These are phyloP conservation scores for Lactuca sativa DNA, from an alignment of 129 eudicot species.

Conservation along the genomic window DNA sequence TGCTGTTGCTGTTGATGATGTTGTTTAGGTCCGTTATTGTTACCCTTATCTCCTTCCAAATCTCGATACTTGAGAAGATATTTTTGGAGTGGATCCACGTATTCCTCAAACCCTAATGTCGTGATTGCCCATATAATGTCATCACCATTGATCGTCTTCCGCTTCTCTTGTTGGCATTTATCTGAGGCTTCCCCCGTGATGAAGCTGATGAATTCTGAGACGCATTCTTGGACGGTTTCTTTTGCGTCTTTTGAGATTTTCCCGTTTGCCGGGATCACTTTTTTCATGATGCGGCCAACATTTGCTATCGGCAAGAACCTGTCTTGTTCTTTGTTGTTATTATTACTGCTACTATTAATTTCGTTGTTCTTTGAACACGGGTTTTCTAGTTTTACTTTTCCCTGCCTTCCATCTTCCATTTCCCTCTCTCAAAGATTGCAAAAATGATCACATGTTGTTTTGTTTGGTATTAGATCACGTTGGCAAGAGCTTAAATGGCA, in stretches of 20 bases:
- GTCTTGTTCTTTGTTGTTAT: conserved; percentile 65
- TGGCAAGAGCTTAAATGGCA: conserved; percentile 36
- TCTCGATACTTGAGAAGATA: conserved; percentile 68
- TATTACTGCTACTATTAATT: conserved; percentile 25
- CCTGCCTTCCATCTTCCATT: conserved; percentile 62
- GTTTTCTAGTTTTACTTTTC: conserved; percentile 47
- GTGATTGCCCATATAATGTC: conserved; percentile 79
- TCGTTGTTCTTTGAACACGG: conserved; percentile 35
- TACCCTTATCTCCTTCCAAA: conserved; percentile 59
- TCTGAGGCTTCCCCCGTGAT: conserved; percentile 77
- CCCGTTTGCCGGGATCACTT: conserved; percentile 64
- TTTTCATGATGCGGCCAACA: conserved; percentile 77
- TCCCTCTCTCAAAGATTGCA: conserved; percentile 26
- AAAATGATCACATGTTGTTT: conserved; percentile 29
- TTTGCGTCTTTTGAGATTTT: conserved; percentile 79
- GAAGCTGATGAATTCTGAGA: conserved; percentile 79
- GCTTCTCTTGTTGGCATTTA: conserved; percentile 74
- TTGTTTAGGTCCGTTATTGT: conserved; percentile 49
- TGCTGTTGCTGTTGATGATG: conserved; percentile 38
- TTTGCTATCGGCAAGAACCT: conserved; percentile 76
- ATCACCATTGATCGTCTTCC: conserved; percentile 79
- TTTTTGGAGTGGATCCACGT: conserved; percentile 60
- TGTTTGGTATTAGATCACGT: conserved; percentile 36
- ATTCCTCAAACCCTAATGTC: conserved; percentile 77
- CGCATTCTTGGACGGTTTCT: conserved; percentile 83